phyloP scores from a whole-genome alignment of 1,284 basidiomycete species.

The Cryptococcus jaspeensis region DNA sequence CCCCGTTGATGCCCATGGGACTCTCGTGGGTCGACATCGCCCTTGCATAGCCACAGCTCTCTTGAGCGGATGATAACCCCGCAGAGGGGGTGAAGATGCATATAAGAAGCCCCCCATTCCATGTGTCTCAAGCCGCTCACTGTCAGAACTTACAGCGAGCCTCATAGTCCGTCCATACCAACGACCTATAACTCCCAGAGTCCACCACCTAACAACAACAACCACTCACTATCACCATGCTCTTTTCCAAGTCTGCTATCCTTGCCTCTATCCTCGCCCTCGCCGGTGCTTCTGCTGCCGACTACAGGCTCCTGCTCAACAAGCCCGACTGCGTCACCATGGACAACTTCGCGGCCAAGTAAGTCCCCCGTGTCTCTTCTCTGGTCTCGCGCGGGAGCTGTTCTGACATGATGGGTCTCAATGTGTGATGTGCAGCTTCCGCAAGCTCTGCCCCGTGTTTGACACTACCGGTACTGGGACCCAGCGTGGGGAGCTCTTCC shows the following conservation, averaged over 20 bases:
- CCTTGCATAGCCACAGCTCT: too few species aligned
- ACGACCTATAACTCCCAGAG: too few species aligned
- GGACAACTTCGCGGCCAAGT: constrained; percentile 9
- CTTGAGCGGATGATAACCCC: too few species aligned
- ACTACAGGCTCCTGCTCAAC: constrained; percentile 7
- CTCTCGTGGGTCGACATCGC: too few species aligned
- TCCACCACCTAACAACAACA: too few species aligned
- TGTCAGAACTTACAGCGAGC: too few species aligned
- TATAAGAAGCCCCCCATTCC: too few species aligned
- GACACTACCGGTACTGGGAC: neutral
- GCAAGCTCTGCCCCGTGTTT: constrained; percentile 13
- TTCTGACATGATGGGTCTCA: neutral
- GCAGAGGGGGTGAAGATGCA: too few species aligned
- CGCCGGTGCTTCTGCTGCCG: neutral
- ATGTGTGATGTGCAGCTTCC: neutral
- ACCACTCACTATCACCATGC: neutral
- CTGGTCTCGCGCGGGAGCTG: neutral
- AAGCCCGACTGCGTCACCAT: constrained; percentile 9
- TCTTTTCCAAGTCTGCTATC: neutral
- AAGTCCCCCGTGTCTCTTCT: neutral
- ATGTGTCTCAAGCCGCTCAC: too few species aligned
- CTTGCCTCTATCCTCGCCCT: neutral
- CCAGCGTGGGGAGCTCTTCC: constrained; percentile 1
- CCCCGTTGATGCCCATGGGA: too few species aligned
- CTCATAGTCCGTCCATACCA: too few species aligned